Evolutionary conservation across 805 yeast species (phyloP), one percentile per base, ranked within the genome.

Genomic region (Ascoidea tarda): DNA sequence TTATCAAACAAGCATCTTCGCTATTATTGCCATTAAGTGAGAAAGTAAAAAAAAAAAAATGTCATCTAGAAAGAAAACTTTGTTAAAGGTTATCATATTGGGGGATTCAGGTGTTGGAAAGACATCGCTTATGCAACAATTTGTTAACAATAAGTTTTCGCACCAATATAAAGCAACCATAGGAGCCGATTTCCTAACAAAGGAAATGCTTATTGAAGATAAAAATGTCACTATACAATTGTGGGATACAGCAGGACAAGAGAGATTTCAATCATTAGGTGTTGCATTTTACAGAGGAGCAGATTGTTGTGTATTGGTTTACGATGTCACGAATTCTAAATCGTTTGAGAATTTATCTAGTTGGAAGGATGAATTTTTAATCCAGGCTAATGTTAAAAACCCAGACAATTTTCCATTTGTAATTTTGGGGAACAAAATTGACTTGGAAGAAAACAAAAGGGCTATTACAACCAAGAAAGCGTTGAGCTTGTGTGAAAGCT

Each of bases 241-340:
- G 52, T 91, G 99, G 99, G 99, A 91, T 65, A 91, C 99, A 47
- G 98, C 98, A 6, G 99, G 99, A 45, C 99, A 91, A 72, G 99
- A 91, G 69, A 77, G 99, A 62, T 91, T 91, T 75, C 98, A 93
- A 69, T 84, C 95, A 54, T 73, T 91, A 56, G 98, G 98, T 14
- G 97, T 91, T 48, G 98, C 98, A 0, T 91, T 91, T 66, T 91
- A 93, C 68, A 76, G 99, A 62, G 98, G 98, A 45, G 96, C 98
- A 1, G 98, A 93, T 68, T 93, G 98, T 69, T 93, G 98, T 70
- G 96, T 91, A 6, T 75, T 91, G 55, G 95, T 93, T 59, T 91
- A 86, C 66, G 99, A 91, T 65, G 98, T 93, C 50, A 91, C 96
- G 57, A 93, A 93, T 69, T 84, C 87, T 56, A 90, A 91, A 69